Conservation (phyloP, 2,329 filamentous ascomycete genomes). For the Aspergillus vadensis region DNA sequence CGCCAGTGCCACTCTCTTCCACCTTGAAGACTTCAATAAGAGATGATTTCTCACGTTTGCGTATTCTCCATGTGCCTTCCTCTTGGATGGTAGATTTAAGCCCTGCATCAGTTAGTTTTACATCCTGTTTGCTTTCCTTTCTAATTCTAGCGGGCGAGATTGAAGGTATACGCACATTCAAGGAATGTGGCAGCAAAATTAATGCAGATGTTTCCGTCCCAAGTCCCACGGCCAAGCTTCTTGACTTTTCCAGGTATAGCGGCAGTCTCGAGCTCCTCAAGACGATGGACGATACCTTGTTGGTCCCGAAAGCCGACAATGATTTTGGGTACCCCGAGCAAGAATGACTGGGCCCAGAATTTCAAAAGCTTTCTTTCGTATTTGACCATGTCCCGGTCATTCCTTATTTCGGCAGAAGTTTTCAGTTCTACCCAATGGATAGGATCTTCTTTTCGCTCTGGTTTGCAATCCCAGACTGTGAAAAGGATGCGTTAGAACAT, state of each 20-base stretch:
- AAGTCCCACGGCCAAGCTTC: conserved; percentile 64
- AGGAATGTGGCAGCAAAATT: conserved; percentile 82
- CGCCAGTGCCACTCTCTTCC: conserved; percentile 72
- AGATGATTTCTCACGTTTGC: conserved; percentile 62
- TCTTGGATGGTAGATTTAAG: conserved; percentile 60
- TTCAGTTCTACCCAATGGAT: conserved; percentile 96
- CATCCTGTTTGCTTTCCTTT: neutral
- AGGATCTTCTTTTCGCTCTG: conserved; percentile 62
- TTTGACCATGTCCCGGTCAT: conserved; percentile 67
- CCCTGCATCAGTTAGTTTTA: conserved; percentile 48
- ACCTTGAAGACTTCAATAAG: conserved; percentile 73
- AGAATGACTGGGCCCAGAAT: conserved; percentile 95
- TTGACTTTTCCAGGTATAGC: conserved; percentile 76
- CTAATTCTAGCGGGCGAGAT: neutral
- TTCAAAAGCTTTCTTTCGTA: conserved; percentile 91
- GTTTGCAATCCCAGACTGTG: conserved; percentile 81
- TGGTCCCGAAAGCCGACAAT: conserved; percentile 83
- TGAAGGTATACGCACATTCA: conserved; percentile 60
- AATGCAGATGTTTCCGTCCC: conserved; percentile 93
- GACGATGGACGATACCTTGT: conserved; percentile 67
- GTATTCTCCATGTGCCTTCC: conserved; percentile 81
- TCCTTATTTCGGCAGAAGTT: conserved; percentile 73
- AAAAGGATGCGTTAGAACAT: conserved; percentile 1
- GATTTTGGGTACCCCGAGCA: conserved; percentile 89
- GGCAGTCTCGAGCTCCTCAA: conserved; percentile 80